Percentiles rank a stretch among this genome's conserved stretches.
These are phyloP conservation scores for Phylloporus gajari DNA, from an alignment of 1,284 basidiomycete genomes.

Conservation along the genomic window DNA sequence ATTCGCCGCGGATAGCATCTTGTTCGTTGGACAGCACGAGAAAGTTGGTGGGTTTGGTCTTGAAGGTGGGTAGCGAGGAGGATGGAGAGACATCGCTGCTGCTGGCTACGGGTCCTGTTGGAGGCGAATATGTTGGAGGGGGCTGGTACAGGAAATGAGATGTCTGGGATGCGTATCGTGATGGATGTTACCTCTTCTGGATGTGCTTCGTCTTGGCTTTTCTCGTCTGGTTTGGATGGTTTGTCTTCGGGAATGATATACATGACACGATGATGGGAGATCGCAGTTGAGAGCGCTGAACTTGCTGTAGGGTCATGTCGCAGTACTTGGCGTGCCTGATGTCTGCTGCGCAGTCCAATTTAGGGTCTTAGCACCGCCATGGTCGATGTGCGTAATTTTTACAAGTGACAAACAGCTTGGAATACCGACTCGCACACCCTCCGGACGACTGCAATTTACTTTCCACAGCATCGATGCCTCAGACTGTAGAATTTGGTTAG, in stretches of 20 bases:
- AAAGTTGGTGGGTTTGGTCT: constrained; percentile 50
- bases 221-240: constrained; percentile 4
- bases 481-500: too few relatives aligned
- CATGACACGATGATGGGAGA: constrained; percentile 18
- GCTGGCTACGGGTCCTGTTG: background rate
- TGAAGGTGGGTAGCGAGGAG: constrained; percentile 19
- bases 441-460: too few relatives aligned
- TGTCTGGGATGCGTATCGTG: background rate
- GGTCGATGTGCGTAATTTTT: too few relatives aligned
- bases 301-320: background rate
- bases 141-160: constrained; percentile 26
- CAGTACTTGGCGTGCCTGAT: too few relatives aligned
- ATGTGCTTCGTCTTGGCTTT: background rate
- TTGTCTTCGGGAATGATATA: constrained; percentile 1
- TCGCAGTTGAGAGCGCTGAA: background rate
- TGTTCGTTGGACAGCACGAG: constrained; percentile 44
- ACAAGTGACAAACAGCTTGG: too few relatives aligned
- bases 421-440: too few relatives aligned
- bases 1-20: constrained; percentile 44
- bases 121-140: constrained; percentile 38
- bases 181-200: constrained; percentile 18
- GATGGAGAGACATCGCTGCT: background rate
- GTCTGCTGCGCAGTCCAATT: background rate
- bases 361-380: background rate
- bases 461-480: too few relatives aligned